Percentiles rank a stretch among this genome's conserved stretches.
Conservation (phyloP, 805 yeast genomes). For the Helenozyma rhizophorensis region DNA sequence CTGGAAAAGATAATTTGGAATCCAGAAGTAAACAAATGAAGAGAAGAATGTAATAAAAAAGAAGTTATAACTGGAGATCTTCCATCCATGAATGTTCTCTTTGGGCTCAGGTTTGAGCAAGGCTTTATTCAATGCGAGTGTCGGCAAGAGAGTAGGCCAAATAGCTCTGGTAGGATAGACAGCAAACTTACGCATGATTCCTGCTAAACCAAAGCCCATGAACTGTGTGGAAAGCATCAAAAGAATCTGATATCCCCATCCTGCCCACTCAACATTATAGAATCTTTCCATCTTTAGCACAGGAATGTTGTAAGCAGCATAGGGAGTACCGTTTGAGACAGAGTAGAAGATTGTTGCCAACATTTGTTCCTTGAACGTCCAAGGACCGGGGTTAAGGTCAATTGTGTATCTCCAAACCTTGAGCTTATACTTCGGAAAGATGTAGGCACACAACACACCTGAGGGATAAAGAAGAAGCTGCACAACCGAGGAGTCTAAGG, state of each 20-base stretch:
- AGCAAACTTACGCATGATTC: slow-evolving; percentile 27
- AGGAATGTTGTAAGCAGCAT: slow-evolving; percentile 25
- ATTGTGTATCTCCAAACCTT: slow-evolving; percentile 30
- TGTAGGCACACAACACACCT: slow-evolving; percentile 33
- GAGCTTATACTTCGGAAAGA: slow-evolving; percentile 38
- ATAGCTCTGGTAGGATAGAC: slow-evolving; percentile 49
- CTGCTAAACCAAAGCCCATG: slow-evolving; percentile 30
- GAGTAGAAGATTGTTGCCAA: slow-evolving; percentile 46
- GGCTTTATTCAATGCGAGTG: slow-evolving; percentile 26
- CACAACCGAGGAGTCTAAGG: slow-evolving; percentile 11
- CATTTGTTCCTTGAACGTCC: slow-evolving; percentile 64
- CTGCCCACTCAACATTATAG: slow-evolving; percentile 28
- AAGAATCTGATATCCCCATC: slow-evolving; percentile 23
- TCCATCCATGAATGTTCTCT: slow-evolving; percentile 30
- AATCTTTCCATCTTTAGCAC: slow-evolving; percentile 20
- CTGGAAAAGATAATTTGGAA: slow-evolving; percentile 23
- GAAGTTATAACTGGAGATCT: slow-evolving; percentile 21
- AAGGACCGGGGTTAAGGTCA: slow-evolving; percentile 58
- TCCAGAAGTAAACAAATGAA: slow-evolving; percentile 26
- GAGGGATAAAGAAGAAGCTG: slow-evolving; percentile 17
- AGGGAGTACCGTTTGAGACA: slow-evolving; percentile 26
- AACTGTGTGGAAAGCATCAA: slow-evolving; percentile 22
- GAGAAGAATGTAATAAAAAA: slow-evolving; percentile 11
- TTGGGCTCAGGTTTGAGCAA: slow-evolving; percentile 25
- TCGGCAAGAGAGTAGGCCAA: slow-evolving; percentile 45